Base-by-base conservation (phyloP, 768 basidiomycete species). In the Agrocybe pediades region DNA sequence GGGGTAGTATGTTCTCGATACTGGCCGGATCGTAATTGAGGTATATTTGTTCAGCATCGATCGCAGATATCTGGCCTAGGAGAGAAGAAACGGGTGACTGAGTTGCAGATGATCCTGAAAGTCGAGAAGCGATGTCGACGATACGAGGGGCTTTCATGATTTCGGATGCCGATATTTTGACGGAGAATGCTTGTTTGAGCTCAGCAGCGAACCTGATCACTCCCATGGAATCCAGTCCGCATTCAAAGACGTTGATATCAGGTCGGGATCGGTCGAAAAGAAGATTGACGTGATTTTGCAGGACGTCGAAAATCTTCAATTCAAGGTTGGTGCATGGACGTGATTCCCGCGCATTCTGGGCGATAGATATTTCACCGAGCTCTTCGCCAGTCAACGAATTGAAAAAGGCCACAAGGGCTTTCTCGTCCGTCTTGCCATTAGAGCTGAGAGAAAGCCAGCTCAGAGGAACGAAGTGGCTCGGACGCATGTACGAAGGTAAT, bases 401-500 rank as follows among this genome's bases (percentile, higher is more conserved):
- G 56, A 73, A 70, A 45, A 71, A 53, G 2, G 62, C 59, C n/a
- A 64, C 57, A 6, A 78, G 65, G 11, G 69, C 53, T 41, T 73
- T 74, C 17, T 61, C 54, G 43, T 80, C 70, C 29, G 68, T 70
- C 55, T 69, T 70, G 17, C 75, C 74, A 46, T 71, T 68, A 9
- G 71, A 65, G 61, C 67, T 81, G 51, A 82, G 58, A 5, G 80
- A 78, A 51, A 81, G 70, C 68, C 73, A 81, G 52, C 63, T 68
- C n/a, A 81, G 65, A 6, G 79, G 75, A 25, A 81, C 68, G 48
- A 82, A 70, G 60, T 79, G 77, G 51, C 74, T 71, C 8, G 80
- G 80, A 6, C 79, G 72, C 80, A 80, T 81, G 56, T 82, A 82
- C 44, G 70, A 73, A 5, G 80, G 72, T 0, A 81, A 65, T 57